These are phyloP conservation scores for Ceratocystis cubensis DNA, from an alignment of 2,329 filamentous ascomycete genomes.

Conservation along the genomic window DNA sequence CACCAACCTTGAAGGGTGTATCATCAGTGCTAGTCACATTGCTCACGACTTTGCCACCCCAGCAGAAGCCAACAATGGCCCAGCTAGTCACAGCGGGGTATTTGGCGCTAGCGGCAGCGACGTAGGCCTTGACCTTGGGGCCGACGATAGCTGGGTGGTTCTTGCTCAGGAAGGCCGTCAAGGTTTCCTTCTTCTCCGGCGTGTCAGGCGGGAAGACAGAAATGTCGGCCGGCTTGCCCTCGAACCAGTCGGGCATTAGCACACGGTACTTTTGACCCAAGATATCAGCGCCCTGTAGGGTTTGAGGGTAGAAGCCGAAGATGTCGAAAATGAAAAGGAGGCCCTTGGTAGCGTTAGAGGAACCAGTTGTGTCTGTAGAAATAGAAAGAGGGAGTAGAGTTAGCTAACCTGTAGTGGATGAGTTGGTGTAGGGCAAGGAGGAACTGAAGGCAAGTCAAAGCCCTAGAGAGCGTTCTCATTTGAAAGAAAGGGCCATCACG, in stretches of 20 bases:
- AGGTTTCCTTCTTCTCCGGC: slow-evolving; percentile 48
- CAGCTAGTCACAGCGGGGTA: slow-evolving; percentile 45
- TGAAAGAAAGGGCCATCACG: slow-evolving; percentile 14
- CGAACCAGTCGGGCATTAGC: slow-evolving; percentile 87
- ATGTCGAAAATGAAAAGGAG: slow-evolving; percentile 54
- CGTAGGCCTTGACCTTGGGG: slow-evolving; percentile 40
- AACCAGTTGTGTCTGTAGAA: slow-evolving; percentile 35
- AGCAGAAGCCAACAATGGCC: slow-evolving; percentile 54
- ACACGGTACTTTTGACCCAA: slow-evolving; percentile 62
- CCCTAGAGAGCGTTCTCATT: not conserved
- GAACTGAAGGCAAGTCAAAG: not conserved
- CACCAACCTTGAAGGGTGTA: slow-evolving; percentile 36
- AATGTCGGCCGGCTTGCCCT: slow-evolving; percentile 52
- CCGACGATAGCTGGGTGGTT: slow-evolving; percentile 38
- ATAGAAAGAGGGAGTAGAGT: not conserved
- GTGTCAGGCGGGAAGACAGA: slow-evolving; percentile 51
- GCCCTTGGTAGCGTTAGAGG: slow-evolving; percentile 41
- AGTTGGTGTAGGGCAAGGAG: not conserved
- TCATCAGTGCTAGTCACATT: slow-evolving; percentile 37
- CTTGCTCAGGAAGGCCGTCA: slow-evolving; percentile 46
- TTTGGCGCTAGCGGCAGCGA: slow-evolving; percentile 40
- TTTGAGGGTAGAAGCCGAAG: slow-evolving; percentile 59
- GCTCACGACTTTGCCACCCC: slow-evolving; percentile 56
- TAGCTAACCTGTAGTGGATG: not conserved
- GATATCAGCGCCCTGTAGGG: slow-evolving; percentile 57